Conservation (phyloP, 805 yeast species). For the Metschnikowia dekortorum region DNA sequence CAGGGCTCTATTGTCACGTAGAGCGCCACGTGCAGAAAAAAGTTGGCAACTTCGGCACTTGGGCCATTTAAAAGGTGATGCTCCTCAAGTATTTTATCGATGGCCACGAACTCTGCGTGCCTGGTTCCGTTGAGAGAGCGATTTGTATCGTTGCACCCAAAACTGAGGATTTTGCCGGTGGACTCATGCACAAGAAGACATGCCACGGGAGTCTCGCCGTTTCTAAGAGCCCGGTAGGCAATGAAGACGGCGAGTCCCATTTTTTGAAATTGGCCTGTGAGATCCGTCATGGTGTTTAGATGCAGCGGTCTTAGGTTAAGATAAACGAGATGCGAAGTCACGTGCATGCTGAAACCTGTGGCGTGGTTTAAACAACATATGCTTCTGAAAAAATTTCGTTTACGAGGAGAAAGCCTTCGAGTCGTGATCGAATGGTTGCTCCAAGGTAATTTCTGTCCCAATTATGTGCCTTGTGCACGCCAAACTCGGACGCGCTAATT, state of each 20-base stretch:
- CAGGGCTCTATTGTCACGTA: slow-evolving; percentile 98
- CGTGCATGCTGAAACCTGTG: background rate
- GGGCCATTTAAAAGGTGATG: slow-evolving; percentile 6
- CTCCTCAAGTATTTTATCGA: slow-evolving; percentile 35
- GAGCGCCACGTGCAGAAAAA: slow-evolving; percentile 56
- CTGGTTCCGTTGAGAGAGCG: slow-evolving; percentile 78
- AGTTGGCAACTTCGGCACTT: slow-evolving; percentile 18
- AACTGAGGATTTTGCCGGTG: slow-evolving; percentile 51
- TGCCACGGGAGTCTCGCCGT: slow-evolving; percentile 82
- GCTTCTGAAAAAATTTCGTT: too few relatives aligned
- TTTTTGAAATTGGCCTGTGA: slow-evolving; percentile 25
- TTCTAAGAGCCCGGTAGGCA: slow-evolving; percentile 60
- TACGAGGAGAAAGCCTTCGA: too few relatives aligned
- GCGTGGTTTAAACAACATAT: background rate
- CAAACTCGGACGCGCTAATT: background rate
- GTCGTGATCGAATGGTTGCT: too few relatives aligned
- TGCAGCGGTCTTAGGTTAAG: background rate
- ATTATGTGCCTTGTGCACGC: background rate
- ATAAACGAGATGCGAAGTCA: slow-evolving; percentile 4
- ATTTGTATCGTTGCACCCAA: slow-evolving; percentile 85
- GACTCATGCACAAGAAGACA: slow-evolving; percentile 50
- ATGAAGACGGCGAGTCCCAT: slow-evolving; percentile 52
- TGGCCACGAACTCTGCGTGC: slow-evolving; percentile 90
- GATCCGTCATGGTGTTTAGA: slow-evolving; percentile 4
- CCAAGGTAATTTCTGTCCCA: background rate